Evolutionary conservation across 2,329 filamentous ascomycete species (phyloP), one percentile per base, ranked within the genome.

Genomic region (Neonectria sp.): DNA sequence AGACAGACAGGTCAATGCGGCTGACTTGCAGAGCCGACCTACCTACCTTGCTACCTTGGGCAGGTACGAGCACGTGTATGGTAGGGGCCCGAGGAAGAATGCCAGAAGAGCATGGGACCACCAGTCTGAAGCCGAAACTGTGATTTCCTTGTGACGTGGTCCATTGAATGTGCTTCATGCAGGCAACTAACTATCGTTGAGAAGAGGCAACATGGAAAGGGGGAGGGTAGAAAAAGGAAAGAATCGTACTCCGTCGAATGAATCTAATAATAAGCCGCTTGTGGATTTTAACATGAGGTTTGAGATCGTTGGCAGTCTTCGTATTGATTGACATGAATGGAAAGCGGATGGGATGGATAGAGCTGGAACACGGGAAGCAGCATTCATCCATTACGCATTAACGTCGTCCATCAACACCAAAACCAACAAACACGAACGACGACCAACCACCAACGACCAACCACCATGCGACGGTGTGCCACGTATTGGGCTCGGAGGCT

Each of bases 21-120:
- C 55, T 60, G 62, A 64, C 55, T 29, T 46, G 63, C 56, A 56
- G 63, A 56, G 60, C 55, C 24, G 12, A 35, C 12, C 12, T 63
- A 63, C 60, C 52, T 21, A 21, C 21, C 21, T 21, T 21, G 21
- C 21, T 21, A 21, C 21, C 21, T 21, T 21, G 21, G 21, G 2
- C 21, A 21, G 13, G 35, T 37, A 17, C 37, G 37, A 35, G 60
- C 43, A 55, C 55, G 45, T 55, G 31, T 24, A 59, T 55, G 60
- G 33, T 56, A 65, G 55, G 62, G 62, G 56, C 25, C 21, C 40
- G 55, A 51, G 56, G 40, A 53, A 25, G 48, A 52, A 45, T 51
- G 53, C 11, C 25, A 43, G 25, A 51, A 51, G n/a, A 21, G 8
- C 3, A 21, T 52, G 49, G 49, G 15, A 52, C 48, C 48, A 52